Evolutionary conservation across 768 basidiomycete genomes (phyloP).

Genomic region (Melanogaster broomeanus): DNA sequence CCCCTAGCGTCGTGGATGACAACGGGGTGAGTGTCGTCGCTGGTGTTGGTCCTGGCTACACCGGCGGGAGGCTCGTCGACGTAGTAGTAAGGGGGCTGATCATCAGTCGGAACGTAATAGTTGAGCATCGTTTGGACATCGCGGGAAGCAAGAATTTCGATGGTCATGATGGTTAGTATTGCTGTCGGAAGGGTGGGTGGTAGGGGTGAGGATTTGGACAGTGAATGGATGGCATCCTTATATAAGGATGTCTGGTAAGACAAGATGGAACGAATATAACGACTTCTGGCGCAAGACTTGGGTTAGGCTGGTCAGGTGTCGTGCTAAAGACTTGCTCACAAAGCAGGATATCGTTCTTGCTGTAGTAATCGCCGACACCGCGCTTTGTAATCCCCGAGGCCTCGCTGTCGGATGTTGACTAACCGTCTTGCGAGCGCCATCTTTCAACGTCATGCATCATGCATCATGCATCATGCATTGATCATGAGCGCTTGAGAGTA

Average conservation of each 20-base stretch:
- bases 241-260: constrained; percentile 8
- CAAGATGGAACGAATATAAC: not conserved
- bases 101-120: constrained; percentile 30
- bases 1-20: constrained; percentile 36
- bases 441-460: no score
- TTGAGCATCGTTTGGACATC: constrained; percentile 41
- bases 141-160: constrained; percentile 28
- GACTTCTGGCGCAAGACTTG: constrained; percentile 2
- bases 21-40: constrained; percentile 14
- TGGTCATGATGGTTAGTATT: constrained; percentile 17
- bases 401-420: no score
- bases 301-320: constrained; percentile 1
- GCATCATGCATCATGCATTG: no score
- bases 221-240: not conserved
- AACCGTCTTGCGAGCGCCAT: no score
- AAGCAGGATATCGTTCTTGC: constrained; percentile 8
- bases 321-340: constrained; percentile 13
- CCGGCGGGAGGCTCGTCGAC: constrained; percentile 30
- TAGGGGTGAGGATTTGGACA: not conserved
- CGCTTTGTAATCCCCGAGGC: not conserved
- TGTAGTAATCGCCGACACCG: not conserved
- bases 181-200: not conserved
- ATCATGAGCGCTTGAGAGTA: no score
- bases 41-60: constrained; percentile 31
- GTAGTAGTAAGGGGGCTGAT: constrained; percentile 38